Evolutionary conservation across 208 protist genomes (phyloP).

Genomic region (Acanthamoeba castellanii): DNA sequence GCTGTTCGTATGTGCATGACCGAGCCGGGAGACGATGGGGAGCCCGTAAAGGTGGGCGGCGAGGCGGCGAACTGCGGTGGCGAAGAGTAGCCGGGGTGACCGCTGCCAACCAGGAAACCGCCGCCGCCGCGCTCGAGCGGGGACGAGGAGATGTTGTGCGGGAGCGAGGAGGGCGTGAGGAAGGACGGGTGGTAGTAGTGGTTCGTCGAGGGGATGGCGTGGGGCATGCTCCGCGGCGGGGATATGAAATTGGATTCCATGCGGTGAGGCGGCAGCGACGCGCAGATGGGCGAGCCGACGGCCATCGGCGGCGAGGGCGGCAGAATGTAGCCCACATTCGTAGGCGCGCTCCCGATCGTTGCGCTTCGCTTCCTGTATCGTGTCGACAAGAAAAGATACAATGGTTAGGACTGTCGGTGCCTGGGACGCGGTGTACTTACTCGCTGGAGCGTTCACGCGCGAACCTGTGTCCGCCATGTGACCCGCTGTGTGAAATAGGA

Average conservation of each 20-base stretch:
- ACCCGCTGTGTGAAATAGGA: not conserved
- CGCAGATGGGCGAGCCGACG: conserved; percentile 32
- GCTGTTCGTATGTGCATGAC: not conserved
- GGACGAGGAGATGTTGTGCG: not conserved
- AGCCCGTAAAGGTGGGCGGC: not conserved
- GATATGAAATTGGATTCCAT: conserved; percentile 16
- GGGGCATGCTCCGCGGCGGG: not conserved
- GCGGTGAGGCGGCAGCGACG: not conserved
- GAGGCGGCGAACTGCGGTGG: not conserved
- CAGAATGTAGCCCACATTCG: conserved; percentile 4
- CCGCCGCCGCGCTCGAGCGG: not conserved
- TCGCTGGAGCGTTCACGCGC: not conserved
- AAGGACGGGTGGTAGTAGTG: conserved; percentile 44
- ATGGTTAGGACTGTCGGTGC: not conserved
- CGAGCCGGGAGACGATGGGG: conserved; percentile 25
- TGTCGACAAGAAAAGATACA: not conserved
- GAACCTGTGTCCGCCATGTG: not conserved
- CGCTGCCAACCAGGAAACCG: not conserved
- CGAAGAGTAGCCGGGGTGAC: not conserved
- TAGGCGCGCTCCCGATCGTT: conserved; percentile 46
- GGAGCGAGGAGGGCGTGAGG: conserved; percentile 38
- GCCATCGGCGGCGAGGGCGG: conserved; percentile 23
- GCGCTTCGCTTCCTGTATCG: not conserved
- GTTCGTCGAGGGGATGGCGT: not conserved
- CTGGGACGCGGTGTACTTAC: not conserved